Evolutionary conservation across 805 yeast genomes (phyloP), one percentile per base, ranked within the genome.

Genomic region (Jamesozyma jinghongensis): DNA sequence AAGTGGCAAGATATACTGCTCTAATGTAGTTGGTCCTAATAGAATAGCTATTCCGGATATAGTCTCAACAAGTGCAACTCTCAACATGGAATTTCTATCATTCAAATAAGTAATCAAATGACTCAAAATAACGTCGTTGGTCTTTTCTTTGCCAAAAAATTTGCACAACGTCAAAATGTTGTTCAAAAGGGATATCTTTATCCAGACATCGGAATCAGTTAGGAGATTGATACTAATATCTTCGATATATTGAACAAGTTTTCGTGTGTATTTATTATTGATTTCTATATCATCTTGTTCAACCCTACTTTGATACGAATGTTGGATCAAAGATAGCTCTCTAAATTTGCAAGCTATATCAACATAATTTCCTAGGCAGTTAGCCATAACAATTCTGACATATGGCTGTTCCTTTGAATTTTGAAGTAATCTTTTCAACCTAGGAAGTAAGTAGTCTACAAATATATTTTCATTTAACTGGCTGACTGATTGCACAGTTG

Each of bases 81-180:
- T 68, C 18, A 92, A 65, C 17, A 76, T 71, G 0, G 81, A 65
- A 52, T 79, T 77, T 41, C 77, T 71, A 54, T 88, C 96, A 59
- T 92, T 92, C 47, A 92, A 63, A 54, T 87, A 92, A 0, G 97
- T 88, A 34, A 92, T 88, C 41, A 88, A 66, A 65, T 92, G 97
- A 34, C 95, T 87, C 36, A 92, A 63, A 18, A 92, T 78, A 32
- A 92, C 68, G 56, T 92, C 97, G 54, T 85, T 88, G 0, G 96
- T 82, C 49, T 79, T 84, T 40, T 85, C 94, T 41, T 81, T 77
- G 0, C 96, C 96, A 55, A 92, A 79, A 43, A 82, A 83, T 8
- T 79, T 69, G 51, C 96, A 85, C 3, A 92, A 59, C 0, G 87
- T 84, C 6, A 82, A 65, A n/a, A 88, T 80, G 45, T 84, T 77